Evolutionary conservation across 495 filamentous ascomycete genomes (phyloP).

Genomic region (Aspergillus coremiiformis): DNA sequence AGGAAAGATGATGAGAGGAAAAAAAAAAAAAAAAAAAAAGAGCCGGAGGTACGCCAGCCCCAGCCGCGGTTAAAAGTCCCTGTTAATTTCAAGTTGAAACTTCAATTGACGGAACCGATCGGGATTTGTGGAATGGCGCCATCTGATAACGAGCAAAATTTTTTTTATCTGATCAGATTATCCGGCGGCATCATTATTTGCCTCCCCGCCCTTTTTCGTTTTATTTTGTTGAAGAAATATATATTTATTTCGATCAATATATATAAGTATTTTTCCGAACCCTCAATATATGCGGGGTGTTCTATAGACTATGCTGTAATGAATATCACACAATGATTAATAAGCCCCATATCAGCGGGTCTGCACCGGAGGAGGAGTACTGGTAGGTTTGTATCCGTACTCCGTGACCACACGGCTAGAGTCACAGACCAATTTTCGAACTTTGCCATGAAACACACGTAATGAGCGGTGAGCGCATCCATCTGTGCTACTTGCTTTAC

Average conservation of each 20-base stretch:
- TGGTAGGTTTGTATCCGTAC: no score
- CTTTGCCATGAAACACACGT: background rate
- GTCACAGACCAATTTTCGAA: background rate
- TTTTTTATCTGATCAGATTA: constrained; percentile 27
- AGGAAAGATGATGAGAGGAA: background rate
- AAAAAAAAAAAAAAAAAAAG: no score
- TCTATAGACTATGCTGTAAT: background rate
- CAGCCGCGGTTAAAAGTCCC: background rate
- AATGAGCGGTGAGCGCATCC: background rate
- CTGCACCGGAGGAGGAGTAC: background rate
- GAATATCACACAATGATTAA: background rate
- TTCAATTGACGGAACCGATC: background rate
- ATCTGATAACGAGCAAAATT: constrained; percentile 22
- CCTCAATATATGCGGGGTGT: background rate
- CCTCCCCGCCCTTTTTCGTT: background rate
- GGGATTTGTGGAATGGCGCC: constrained; percentile 15
- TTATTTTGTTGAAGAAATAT: background rate
- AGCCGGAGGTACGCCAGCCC: background rate
- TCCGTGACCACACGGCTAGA: background rate
- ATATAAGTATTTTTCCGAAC: background rate
- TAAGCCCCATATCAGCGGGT: constrained; percentile 7
- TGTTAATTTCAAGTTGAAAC: no score
- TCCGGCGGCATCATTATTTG: constrained; percentile 6
- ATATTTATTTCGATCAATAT: background rate
- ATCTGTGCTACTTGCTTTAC: background rate